Base-by-base conservation (phyloP, 257 asterid species). In the Nicotiana noctiflora region DNA sequence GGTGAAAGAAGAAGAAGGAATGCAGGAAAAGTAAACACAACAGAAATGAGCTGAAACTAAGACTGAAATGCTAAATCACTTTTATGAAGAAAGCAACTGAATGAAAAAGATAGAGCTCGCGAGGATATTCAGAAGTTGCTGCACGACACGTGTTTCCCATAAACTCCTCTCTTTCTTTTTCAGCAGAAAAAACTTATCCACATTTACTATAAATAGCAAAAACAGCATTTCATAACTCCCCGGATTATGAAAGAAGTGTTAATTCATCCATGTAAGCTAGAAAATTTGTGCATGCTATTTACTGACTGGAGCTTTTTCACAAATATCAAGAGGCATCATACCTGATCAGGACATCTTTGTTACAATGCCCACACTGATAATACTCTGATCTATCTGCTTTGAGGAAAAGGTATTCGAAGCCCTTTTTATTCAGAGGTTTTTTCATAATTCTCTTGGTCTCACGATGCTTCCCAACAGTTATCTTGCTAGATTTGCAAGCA, bases 281-380 rank as follows among this genome's bases (percentile, higher is more conserved):
- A 74, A 46, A 49, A 3, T 13, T 46, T 74, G 61, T 49, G 61
- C 61, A 14, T 3, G 40, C 40, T 74, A 74, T 74, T 49, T 49
- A 14, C 25, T 49, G 40, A 49, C 78, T 74, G 61, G 15, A 49
- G 78, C 61, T 74, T 13, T 49, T 14, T 74, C 61, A 49, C 15
- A 74, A 74, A 74, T 74, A 74, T 49, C 78, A 74, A 74, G 37
- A 68, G 11, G 29, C 27, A 51, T 32, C 61, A 81, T 92, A 95
- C 98, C 98, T 89, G 86, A 87, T 84, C 6, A 81, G 90, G 74
- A 93, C 97, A 83, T 90, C 96, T 84, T 93, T 88, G 78, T 88
- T 87, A 81, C 98, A 93, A 79, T 91, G 98, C 74, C 90, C 95
- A 80, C 98, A 95, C 60, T 85, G 93, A 87, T 82, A 80, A 67